Base-by-base conservation (phyloP, 768 basidiomycete species). In the Dictyophora rubrovolvata region DNA sequence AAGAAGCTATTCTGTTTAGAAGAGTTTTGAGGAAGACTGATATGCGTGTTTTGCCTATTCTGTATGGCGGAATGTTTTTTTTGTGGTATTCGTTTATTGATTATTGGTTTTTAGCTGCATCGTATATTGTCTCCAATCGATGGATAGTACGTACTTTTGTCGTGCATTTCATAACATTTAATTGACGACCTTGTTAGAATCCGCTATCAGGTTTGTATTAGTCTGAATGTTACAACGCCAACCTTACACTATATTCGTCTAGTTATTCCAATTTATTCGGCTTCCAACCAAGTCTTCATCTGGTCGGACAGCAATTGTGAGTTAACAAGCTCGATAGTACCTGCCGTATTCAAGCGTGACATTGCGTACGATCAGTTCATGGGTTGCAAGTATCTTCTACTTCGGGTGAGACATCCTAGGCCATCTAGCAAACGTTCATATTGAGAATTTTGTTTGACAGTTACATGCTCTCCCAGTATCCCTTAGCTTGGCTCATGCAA, bases 401-500 rank as follows among this genome's bases (percentile, higher is more conserved):
- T 59, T 59, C 21, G 57, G 57, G 57, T 34, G 4, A 51, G 23
- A 46, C n/a, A 48, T 6, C 5, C 5, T 20, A 28, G 1, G 17
- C 18, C 23, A 48, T 28, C 53, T 54, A 18, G 14, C n/a, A 55
- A n/a, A 21, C 7, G 42, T 49, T 22, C 2, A 33, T 59, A 36
- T 28, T 28, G 36, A n/a, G 42, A 57, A n/a, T n/a, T 34, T 12
- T 5, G 34, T 49, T 22, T 48, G 35, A 33, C 57, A 69, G 69
- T 1, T 71, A 71, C 60, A 63, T 71, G 14, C 59, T 70, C 1
- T 66, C 65, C 14, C 66, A 67, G 23, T 67, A 69, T 50, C 69
- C 69, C 1, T 61, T 66, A 36, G 64, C 66, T 35, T 68, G 68
- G 69, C 60, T 70, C 34, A 63, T 71, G n/a, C 70, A 71, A 48